Evolutionary conservation across 371 early-diverging fungal species (phyloP).

Genomic region (Lichtheimia ramosa): DNA sequence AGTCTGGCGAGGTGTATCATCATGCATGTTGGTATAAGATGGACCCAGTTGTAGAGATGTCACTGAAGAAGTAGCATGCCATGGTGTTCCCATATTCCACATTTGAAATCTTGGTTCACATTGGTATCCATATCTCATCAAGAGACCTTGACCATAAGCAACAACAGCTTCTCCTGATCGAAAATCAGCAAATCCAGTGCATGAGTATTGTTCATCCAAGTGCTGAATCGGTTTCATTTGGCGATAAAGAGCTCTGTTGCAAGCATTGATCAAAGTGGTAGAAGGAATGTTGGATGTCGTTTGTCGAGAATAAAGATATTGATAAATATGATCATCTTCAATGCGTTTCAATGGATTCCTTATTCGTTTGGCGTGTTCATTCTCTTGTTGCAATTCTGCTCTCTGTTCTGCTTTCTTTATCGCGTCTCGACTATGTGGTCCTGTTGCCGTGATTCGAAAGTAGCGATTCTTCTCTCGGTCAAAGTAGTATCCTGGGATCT

Average conservation of each 20-base stretch:
- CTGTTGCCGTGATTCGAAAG: constrained; percentile 45
- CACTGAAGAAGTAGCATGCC: neutral
- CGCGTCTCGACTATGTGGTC: constrained; percentile 19
- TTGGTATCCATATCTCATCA: constrained; percentile 31
- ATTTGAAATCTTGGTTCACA: constrained; percentile 25
- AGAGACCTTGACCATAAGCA: constrained; percentile 2
- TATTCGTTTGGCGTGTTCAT: neutral
- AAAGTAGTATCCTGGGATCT: constrained; percentile 59
- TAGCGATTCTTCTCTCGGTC: constrained; percentile 52
- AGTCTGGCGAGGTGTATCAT: neutral
- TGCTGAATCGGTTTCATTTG: neutral
- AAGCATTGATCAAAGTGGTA: neutral
- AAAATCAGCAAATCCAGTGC: constrained; percentile 8
- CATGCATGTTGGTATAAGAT: neutral
- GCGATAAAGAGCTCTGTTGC: constrained; percentile 3
- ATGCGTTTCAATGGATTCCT: neutral
- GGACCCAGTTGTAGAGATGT: constrained; percentile 7
- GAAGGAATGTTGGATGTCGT: neutral
- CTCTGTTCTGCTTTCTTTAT: constrained; percentile 6
- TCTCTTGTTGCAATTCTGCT: constrained; percentile 2
- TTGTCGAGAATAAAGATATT: constrained; percentile 1
- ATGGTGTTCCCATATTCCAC: constrained; percentile 13
- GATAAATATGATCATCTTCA: neutral
- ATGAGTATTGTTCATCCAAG: neutral
- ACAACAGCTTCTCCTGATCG: constrained; percentile 10